Base-by-base conservation (phyloP, 208 protist species). In the Acanthamoeba lugdunensis region DNA sequence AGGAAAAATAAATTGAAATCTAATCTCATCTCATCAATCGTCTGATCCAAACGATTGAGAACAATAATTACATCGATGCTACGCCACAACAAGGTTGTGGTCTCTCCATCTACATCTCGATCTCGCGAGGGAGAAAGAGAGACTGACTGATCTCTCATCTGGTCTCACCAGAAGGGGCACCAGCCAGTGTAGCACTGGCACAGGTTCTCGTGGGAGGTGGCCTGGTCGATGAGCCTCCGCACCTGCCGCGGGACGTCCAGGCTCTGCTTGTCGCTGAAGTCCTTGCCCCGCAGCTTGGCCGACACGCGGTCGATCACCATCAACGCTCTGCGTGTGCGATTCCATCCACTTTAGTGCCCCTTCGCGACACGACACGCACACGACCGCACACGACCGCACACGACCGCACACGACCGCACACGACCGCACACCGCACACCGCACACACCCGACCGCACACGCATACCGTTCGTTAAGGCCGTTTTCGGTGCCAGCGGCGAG, bases 141-240 rank as follows among this genome's bases (percentile, higher is more conserved):
- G 37, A 41, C 37, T 41, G 37, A 41, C 2, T 2, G 2, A 41
- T 41, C 37, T 41, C 37, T 41, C 37, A 41, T 41, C 37, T 41
- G 37, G 37, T 41, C 37, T 93, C 56, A 93, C 90, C 90, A 93
- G 41, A 93, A 93, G 71, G 90, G 69, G 28, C 90, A 99, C 99
- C 99, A 99, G 41, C 99, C 99, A 45, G 98, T 95, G 95, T 99
- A 99, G 95, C 98, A 98, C 94, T 99, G 98, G 95, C 98, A 99
- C 45, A 99, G 95, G 96, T 99, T 99, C 93, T 99, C 98, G 85
- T 98, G 97, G 9, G 97, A 98, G 5, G 98, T 99, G 0, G 99
- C 99, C 95, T 99, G 97, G 30, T 97, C 95, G 94, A 99, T 99
- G 16, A 99, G 95, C 67, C 97, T 96, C 16, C 98, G 71, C 25